These are phyloP conservation scores for Kregervanrija fluxuum DNA, from an alignment of 805 yeast species.

Conservation along the genomic window DNA sequence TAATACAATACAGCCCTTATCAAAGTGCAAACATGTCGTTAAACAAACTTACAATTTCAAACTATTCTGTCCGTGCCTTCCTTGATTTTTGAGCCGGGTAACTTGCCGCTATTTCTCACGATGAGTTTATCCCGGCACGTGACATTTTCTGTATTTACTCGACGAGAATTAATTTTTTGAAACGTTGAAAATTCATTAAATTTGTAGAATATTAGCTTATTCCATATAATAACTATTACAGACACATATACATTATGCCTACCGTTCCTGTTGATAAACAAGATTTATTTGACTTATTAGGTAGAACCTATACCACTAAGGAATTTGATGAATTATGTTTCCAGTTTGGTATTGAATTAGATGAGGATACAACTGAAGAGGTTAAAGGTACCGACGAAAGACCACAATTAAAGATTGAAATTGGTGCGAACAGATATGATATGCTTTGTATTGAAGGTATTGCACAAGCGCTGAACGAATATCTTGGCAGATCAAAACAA, in stretches of 20 bases:
- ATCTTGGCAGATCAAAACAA: conserved; percentile 57
- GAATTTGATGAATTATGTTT: conserved; percentile 97
- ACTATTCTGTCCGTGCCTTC: no score
- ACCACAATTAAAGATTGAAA: conserved; percentile 95
- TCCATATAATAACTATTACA: background rate
- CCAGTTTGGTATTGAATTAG: conserved; percentile 95
- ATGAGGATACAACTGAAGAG: conserved; percentile 89
- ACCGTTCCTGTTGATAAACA: conserved; percentile 92
- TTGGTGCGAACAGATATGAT: conserved; percentile 98
- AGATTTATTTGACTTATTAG: conserved; percentile 80
- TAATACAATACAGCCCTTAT: no score
- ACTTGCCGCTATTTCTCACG: no score
- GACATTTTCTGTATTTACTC: no score
- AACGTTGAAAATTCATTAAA: no score
- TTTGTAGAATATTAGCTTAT: background rate
- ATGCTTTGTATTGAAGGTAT: conserved; percentile 98
- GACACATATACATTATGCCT: conserved; percentile 58
- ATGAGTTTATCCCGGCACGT: no score
- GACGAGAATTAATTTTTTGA: no score
- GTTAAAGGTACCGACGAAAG: conserved; percentile 70
- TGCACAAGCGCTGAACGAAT: conserved; percentile 89
- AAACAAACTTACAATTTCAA: no score
- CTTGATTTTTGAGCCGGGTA: no score
- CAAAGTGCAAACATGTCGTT: no score
- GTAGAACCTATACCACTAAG: conserved; percentile 60